phyloP scores from a whole-genome alignment of 2,329 filamentous ascomycete genomes.

The Harringtonia lauricola region DNA sequence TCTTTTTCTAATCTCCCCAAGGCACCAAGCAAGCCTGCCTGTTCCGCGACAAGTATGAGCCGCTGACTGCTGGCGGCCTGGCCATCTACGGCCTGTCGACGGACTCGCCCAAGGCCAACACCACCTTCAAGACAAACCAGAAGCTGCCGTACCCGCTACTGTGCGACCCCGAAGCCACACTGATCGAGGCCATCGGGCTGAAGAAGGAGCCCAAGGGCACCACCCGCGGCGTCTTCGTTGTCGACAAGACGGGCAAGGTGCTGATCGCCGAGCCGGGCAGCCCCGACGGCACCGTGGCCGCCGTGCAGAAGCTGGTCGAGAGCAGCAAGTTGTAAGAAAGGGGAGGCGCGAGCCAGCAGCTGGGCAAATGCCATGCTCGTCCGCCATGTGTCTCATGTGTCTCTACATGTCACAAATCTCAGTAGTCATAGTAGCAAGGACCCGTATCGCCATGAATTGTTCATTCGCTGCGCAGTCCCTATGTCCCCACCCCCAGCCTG shows the following conservation, averaged over 20 bases:
- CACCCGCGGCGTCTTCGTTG: conserved; percentile 75
- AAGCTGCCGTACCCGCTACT: conserved; percentile 79
- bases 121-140: conserved; percentile 84
- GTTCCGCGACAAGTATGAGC: conserved; percentile 76
- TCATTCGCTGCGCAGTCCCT: too few relatives aligned
- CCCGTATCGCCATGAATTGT: too few relatives aligned
- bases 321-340: background rate
- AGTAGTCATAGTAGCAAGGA: too few relatives aligned
- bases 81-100: conserved; percentile 82
- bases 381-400: too few relatives aligned
- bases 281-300: conserved; percentile 66
- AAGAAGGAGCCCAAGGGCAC: conserved; percentile 71
- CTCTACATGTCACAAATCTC: too few relatives aligned
- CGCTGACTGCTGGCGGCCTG: conserved; percentile 67
- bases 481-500: too few relatives aligned
- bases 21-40: conserved; percentile 89
- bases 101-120: conserved; percentile 86
- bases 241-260: conserved; percentile 67
- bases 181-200: conserved; percentile 81
- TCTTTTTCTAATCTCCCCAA: too few relatives aligned
- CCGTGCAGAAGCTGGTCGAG: conserved; percentile 60
- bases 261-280: conserved; percentile 64
- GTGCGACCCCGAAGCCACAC: conserved; percentile 62
- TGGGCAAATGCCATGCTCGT: too few relatives aligned
- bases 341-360: background rate